A percentile compares a stretch with the other conserved stretches of the same genome.
Evolutionary conservation across 2,329 filamentous ascomycete species (phyloP).

Genomic region (Trichoderma hamatum): DNA sequence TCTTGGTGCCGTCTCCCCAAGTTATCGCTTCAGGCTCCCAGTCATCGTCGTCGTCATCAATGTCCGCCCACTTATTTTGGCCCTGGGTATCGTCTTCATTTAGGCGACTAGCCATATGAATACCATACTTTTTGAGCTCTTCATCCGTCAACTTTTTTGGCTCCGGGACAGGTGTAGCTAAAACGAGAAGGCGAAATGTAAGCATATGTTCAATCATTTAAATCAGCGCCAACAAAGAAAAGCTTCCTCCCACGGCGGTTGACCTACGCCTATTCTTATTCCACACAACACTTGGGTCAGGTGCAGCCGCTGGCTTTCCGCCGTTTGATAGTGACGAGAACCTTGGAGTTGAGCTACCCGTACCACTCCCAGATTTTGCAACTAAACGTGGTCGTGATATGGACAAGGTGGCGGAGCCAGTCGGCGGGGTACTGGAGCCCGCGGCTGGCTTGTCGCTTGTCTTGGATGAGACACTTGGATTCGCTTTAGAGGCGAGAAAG

Average conservation of each 20-base stretch:
- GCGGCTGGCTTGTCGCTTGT: constrained; percentile 53
- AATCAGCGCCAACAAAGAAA: not conserved
- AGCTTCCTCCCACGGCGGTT: not conserved
- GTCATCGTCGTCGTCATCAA: constrained; percentile 85
- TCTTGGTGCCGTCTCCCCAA: constrained; percentile 87
- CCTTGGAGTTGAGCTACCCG: constrained; percentile 55
- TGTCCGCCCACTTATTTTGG: constrained; percentile 86
- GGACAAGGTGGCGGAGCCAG: constrained; percentile 50
- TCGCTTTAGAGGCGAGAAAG: constrained; percentile 73
- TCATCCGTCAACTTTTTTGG: constrained; percentile 85
- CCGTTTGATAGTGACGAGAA: constrained; percentile 54
- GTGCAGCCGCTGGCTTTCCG: constrained; percentile 61
- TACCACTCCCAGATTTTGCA: constrained; percentile 69
- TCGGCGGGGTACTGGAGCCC: constrained; percentile 51
- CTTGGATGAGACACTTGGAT: constrained; percentile 52
- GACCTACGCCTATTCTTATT: constrained; percentile 82
- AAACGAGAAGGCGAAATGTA: not conserved
- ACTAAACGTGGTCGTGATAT: constrained; percentile 71
- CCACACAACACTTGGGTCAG: constrained; percentile 78
- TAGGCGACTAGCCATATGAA: constrained; percentile 79
- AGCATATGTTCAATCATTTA: constrained; percentile 34
- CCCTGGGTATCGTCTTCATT: constrained; percentile 74
- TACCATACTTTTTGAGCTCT: constrained; percentile 83
- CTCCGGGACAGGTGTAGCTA: constrained; percentile 66
- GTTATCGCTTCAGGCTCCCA: constrained; percentile 84